These are phyloP conservation scores for Cystobasidium sp. DNA, from an alignment of 1,284 basidiomycete species.

Conservation along the genomic window DNA sequence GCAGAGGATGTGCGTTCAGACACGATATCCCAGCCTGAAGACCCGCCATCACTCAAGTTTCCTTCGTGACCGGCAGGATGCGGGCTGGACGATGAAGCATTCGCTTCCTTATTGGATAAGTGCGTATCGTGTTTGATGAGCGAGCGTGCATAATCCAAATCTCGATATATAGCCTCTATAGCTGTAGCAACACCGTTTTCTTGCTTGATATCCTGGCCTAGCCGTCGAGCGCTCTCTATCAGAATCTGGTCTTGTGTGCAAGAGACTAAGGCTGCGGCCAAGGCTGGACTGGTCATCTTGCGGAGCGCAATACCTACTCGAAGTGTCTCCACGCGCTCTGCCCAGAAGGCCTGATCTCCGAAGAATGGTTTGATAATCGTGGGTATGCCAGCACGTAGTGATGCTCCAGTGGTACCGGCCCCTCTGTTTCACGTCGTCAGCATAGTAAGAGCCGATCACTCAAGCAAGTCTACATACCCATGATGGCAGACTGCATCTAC, in stretches of 20 bases:
- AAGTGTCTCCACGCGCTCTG: slow-evolving; percentile 87
- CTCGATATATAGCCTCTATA: slow-evolving; percentile 88
- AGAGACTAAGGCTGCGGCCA: slow-evolving; percentile 74
- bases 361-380: slow-evolving; percentile 98
- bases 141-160: slow-evolving; percentile 61
- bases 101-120: background rate
- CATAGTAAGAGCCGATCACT: background rate
- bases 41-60: slow-evolving; percentile 7
- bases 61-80: background rate
- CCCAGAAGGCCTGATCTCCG: slow-evolving; percentile 95
- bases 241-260: slow-evolving; percentile 88
- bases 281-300: slow-evolving; percentile 76
- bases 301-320: slow-evolving; percentile 72
- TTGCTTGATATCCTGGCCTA: slow-evolving; percentile 85
- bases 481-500: slow-evolving; percentile 97
- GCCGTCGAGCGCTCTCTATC: slow-evolving; percentile 76
- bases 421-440: slow-evolving; percentile 62
- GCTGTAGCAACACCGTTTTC: slow-evolving; percentile 87
- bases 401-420: slow-evolving; percentile 89
- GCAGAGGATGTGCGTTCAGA: slow-evolving; percentile 36
- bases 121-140: slow-evolving; percentile 31
- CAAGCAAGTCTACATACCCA: slow-evolving; percentile 55
- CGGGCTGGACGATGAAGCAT: background rate
- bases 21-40: slow-evolving; percentile 37
- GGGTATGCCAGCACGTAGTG: slow-evolving; percentile 75